phyloP scores from a whole-genome alignment of 495 filamentous ascomycete species.

The Letharia columbiana region DNA sequence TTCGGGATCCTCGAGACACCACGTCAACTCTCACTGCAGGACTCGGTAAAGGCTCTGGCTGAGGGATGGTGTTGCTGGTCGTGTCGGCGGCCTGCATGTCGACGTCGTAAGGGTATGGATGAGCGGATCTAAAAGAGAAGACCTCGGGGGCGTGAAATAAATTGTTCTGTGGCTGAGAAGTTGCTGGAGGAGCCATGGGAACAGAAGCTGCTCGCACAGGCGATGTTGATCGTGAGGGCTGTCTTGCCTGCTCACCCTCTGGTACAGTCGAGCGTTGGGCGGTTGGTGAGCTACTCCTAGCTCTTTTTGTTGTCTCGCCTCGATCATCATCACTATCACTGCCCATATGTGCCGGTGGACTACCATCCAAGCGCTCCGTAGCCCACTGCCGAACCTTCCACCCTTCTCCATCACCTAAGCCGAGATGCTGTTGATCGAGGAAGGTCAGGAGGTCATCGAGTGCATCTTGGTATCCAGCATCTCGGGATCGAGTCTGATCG shows the following conservation, averaged over 20 bases:
- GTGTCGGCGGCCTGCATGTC: constrained; percentile 49
- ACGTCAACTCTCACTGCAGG: constrained; percentile 45
- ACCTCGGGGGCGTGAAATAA: constrained; percentile 31
- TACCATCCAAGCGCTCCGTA: constrained; percentile 63
- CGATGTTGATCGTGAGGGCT: constrained; percentile 33
- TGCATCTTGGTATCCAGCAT: constrained; percentile 86
- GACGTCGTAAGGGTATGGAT: constrained; percentile 60
- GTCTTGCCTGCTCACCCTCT: constrained; percentile 32
- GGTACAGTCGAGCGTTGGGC: constrained; percentile 44
- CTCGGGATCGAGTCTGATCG: constrained; percentile 62
- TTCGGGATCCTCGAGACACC: constrained; percentile 43
- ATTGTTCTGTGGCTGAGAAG: constrained; percentile 21
- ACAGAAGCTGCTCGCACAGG: constrained; percentile 41
- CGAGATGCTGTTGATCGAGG: constrained; percentile 71
- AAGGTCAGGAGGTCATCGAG: constrained; percentile 82
- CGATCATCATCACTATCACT: constrained; percentile 70
- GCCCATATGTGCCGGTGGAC: constrained; percentile 35
- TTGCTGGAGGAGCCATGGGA: constrained; percentile 26
- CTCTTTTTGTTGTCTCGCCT: constrained; percentile 47
- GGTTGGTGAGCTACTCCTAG: constrained; percentile 52
- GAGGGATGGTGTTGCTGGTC: constrained; percentile 25
- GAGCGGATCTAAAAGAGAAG: constrained; percentile 67
- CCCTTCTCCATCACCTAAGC: constrained; percentile 68
- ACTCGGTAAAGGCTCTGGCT: constrained; percentile 29
- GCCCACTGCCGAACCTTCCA: constrained; percentile 79